Percentiles rank a stretch among this genome's conserved stretches.
Conservation (phyloP, 768 basidiomycete genomes). For the Rhodotorula toruloides region DNA sequence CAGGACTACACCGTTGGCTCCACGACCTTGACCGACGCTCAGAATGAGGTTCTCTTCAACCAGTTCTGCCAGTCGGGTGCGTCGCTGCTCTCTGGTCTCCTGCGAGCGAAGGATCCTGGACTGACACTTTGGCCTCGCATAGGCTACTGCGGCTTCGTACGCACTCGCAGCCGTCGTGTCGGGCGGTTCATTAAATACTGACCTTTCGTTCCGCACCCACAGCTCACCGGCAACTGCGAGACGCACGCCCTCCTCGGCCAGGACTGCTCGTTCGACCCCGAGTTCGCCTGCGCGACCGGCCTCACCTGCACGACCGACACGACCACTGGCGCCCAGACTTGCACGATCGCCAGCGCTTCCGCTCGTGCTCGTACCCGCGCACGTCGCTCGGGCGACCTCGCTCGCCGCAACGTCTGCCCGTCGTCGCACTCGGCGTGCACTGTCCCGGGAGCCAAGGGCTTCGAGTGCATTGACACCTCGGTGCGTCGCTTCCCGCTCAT, state of each 20-base stretch:
- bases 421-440: slow-evolving; percentile 21
- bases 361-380: slow-evolving; percentile 18
- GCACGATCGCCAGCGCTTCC: background rate
- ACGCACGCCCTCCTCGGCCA: background rate
- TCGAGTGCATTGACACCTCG: slow-evolving; percentile 19
- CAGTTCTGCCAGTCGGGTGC: background rate
- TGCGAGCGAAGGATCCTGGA: background rate
- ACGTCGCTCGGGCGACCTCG: slow-evolving; percentile 13
- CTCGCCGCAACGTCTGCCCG: slow-evolving; percentile 10
- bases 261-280: background rate
- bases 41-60: slow-evolving; percentile 3
- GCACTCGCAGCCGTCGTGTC: too few relatives aligned
- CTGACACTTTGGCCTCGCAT: background rate
- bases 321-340: background rate
- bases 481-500: background rate
- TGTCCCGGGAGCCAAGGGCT: slow-evolving; percentile 3
- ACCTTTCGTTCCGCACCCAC: too few relatives aligned
- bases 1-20: slow-evolving; percentile 8
- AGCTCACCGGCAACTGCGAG: background rate
- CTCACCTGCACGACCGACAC: background rate
- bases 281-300: background rate
- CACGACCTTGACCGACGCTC: background rate
- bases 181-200: too few relatives aligned
- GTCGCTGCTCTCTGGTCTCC: background rate
- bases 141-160: slow-evolving; percentile 15